Conservation (phyloP, 805 yeast species). For the Candida silvicultrix region DNA sequence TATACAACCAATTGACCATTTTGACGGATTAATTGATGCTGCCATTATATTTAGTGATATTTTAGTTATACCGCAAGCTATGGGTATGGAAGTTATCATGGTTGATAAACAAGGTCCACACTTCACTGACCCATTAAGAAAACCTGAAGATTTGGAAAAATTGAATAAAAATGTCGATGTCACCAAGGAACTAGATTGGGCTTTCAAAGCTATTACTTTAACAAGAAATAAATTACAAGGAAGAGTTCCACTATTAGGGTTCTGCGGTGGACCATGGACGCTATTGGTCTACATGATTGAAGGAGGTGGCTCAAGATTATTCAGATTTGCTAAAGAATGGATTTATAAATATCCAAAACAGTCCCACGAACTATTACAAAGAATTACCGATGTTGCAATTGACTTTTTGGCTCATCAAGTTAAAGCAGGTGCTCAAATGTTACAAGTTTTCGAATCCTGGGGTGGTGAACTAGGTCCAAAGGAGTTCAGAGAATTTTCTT, state of each 20-base stretch:
- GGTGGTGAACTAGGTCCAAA: slow-evolving; percentile 93
- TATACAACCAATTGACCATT: slow-evolving; percentile 90
- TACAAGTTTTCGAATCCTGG: slow-evolving; percentile 96
- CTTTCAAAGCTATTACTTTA: slow-evolving; percentile 84
- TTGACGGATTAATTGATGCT: slow-evolving; percentile 85
- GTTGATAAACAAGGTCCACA: slow-evolving; percentile 92
- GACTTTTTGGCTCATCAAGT: slow-evolving; percentile 94
- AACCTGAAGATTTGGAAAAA: slow-evolving; percentile 57
- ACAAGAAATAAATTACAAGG: slow-evolving; percentile 86
- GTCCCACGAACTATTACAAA: slow-evolving; percentile 64
- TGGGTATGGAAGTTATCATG: slow-evolving; percentile 95
- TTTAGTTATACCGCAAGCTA: slow-evolving; percentile 93
- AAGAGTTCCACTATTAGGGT: slow-evolving; percentile 89
- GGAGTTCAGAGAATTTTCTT: slow-evolving; percentile 82
- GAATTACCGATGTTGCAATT: slow-evolving; percentile 79
- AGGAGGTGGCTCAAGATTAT: slow-evolving; percentile 92
- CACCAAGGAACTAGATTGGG: slow-evolving; percentile 81
- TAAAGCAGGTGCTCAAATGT: slow-evolving; percentile 96
- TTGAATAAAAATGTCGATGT: slow-evolving; percentile 65
- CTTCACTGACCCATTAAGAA: slow-evolving; percentile 82
- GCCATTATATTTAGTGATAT: slow-evolving; percentile 96
- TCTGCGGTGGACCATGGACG: slow-evolving; percentile 98
- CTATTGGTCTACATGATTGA: slow-evolving; percentile 94
- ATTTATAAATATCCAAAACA: slow-evolving; percentile 72
- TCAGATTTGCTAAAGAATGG: slow-evolving; percentile 90